These are phyloP conservation scores for Amanita pallidorosea DNA, from an alignment of 768 basidiomycete genomes.

Conservation along the genomic window DNA sequence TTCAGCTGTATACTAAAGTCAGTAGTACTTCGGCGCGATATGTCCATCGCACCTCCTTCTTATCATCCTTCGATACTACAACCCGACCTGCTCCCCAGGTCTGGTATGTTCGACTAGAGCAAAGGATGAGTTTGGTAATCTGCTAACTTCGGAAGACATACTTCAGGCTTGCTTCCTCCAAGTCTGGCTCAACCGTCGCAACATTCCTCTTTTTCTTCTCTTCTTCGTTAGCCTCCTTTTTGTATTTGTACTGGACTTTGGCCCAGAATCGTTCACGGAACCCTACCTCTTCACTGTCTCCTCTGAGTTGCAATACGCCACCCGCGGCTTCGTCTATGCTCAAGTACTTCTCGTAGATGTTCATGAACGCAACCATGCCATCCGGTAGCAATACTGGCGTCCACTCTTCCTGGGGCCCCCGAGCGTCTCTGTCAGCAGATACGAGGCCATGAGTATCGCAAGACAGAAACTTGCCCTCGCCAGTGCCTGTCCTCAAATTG, in stretches of 20 bases:
- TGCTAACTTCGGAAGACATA: slow-evolving; percentile 24
- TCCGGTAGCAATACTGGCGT: slow-evolving; percentile 73
- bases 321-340: slow-evolving; percentile 81
- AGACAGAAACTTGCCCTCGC: slow-evolving; percentile 84
- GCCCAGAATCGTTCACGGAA: slow-evolving; percentile 84
- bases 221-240: slow-evolving; percentile 73
- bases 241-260: slow-evolving; percentile 83
- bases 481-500: slow-evolving; percentile 79
- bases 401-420: slow-evolving; percentile 94
- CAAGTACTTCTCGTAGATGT: slow-evolving; percentile 83
- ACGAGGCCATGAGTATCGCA: slow-evolving; percentile 82
- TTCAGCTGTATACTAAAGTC: slow-evolving; percentile 43
- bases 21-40: slow-evolving; percentile 1
- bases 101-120: slow-evolving; percentile 56
- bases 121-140: slow-evolving; percentile 3
- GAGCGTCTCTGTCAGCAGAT: slow-evolving; percentile 75
- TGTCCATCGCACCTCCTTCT: slow-evolving; percentile 46
- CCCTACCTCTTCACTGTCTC: slow-evolving; percentile 78
- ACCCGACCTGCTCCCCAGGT: slow-evolving; percentile 78
- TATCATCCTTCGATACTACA: slow-evolving; percentile 60
- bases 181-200: slow-evolving; percentile 32
- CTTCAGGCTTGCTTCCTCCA: slow-evolving; percentile 72
- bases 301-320: slow-evolving; percentile 64
- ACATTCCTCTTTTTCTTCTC: slow-evolving; percentile 64
- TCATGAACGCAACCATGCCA: slow-evolving; percentile 83